Percentiles rank a stretch among this genome's conserved stretches.
These are phyloP conservation scores for Candida insectorum DNA, from an alignment of 805 yeast genomes.

Conservation along the genomic window DNA sequence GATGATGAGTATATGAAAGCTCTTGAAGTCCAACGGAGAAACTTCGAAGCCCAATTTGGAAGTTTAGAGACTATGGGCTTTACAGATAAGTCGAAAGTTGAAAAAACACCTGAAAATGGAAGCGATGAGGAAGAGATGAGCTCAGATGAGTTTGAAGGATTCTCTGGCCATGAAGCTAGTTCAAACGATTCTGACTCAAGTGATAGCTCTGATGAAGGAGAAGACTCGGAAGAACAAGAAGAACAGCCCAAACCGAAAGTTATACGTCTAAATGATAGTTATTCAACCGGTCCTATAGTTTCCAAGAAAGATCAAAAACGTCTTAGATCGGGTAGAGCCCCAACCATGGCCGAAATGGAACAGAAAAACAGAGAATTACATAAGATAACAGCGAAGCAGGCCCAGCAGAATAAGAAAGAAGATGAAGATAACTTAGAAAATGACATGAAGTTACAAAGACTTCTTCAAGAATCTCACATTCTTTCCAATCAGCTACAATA, in stretches of 20 bases:
- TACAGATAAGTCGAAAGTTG: constrained; percentile 24
- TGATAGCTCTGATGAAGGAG: constrained; percentile 12
- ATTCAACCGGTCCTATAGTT: constrained; percentile 22
- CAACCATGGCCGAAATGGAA: constrained; percentile 37
- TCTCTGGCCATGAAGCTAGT: constrained; percentile 2
- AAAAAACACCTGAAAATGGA: constrained; percentile 18
- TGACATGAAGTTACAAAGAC: constrained; percentile 69
- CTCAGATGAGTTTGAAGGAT: constrained; percentile 13
- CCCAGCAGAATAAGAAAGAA: constrained; percentile 33
- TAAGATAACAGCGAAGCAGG: constrained; percentile 33
- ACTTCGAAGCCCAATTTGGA: constrained; percentile 66
- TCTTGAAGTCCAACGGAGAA: constrained; percentile 52
- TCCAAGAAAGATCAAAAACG: constrained; percentile 50
- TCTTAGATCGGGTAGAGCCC: constrained; percentile 59
- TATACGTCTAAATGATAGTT: constrained; percentile 43
- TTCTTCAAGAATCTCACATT: constrained; percentile 70
- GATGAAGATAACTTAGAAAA: constrained; percentile 56
- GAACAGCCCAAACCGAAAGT: constrained; percentile 36
- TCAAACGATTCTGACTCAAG: constrained; percentile 3
- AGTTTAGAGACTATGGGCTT: constrained; percentile 46
- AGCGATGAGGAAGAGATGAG: constrained; percentile 15
- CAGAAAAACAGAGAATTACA: constrained; percentile 19
- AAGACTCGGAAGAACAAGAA: constrained; percentile 12
- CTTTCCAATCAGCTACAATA: constrained; percentile 39
- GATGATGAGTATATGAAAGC: constrained; percentile 32